A percentile compares a stretch with the other conserved stretches of the same genome.
These are phyloP conservation scores for Articulospora tetracladia DNA, from an alignment of 495 filamentous ascomycete genomes.

Conservation along the genomic window DNA sequence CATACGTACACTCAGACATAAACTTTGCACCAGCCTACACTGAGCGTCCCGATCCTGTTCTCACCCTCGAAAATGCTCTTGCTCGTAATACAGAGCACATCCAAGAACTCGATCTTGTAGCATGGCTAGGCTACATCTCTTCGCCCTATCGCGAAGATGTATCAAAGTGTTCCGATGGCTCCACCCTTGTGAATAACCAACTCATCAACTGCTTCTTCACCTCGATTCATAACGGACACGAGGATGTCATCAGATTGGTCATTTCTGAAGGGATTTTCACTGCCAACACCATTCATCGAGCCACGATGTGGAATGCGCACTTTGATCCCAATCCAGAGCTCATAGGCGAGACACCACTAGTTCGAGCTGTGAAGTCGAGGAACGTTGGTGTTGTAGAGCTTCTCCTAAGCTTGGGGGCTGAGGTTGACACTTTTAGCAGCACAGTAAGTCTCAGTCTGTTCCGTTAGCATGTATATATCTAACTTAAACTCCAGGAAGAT, in stretches of 20 bases:
- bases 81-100: not conserved
- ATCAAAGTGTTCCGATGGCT: not conserved
- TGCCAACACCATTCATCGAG: not conserved
- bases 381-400: slow-evolving; percentile 1
- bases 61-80: not conserved
- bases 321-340: not conserved
- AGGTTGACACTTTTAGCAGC: slow-evolving; percentile 3
- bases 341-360: slow-evolving; percentile 2
- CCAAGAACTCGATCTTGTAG: not conserved
- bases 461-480: not conserved
- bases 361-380: slow-evolving; percentile 2
- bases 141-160: not conserved
- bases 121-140: not conserved
- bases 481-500: not conserved
- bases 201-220: not conserved
- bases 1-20: not conserved
- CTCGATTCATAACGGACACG: not conserved
- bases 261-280: slow-evolving; percentile 4
- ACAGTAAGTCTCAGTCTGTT: not conserved
- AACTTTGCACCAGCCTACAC: not conserved
- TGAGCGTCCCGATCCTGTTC: not conserved
- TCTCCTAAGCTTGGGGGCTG: slow-evolving; percentile 7
- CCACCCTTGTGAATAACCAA: not conserved
- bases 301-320: not conserved
- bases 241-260: slow-evolving; percentile 2